These are phyloP conservation scores for Pugionium dolabratum DNA, from an alignment of 345 rosid genomes.

Conservation along the genomic window DNA sequence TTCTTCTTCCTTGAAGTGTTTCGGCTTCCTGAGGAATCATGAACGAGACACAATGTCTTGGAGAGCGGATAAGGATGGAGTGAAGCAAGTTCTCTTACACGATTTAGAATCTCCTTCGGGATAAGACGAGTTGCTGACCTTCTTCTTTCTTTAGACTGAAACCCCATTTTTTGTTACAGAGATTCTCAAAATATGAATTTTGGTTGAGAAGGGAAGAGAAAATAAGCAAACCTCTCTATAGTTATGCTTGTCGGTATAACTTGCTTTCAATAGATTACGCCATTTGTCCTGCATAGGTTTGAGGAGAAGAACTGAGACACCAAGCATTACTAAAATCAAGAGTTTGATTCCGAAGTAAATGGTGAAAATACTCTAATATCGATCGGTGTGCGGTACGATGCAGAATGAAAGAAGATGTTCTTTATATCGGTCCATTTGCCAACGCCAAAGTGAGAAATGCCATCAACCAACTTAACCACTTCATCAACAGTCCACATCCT, in stretches of 20 bases:
- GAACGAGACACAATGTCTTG: conserved; percentile 8
- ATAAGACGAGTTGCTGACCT: conserved; percentile 47
- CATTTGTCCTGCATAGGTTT: conserved; percentile 72
- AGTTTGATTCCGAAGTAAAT: conserved; percentile 3
- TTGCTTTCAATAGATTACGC: conserved; percentile 85
- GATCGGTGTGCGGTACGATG: conserved; percentile 74
- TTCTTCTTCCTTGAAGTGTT: conserved; percentile 38
- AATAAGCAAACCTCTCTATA: conserved; percentile 54
- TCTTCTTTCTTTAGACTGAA: conserved; percentile 55
- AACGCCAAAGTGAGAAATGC: conserved; percentile 79
- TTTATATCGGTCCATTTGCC: conserved; percentile 95
- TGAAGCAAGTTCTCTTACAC: conserved; percentile 66
- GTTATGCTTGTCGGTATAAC: conserved; percentile 44
- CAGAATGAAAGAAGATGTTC: conserved; percentile 59
- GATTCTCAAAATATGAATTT: neutral
- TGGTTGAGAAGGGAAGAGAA: conserved; percentile 1
- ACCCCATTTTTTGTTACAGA: conserved; percentile 2
- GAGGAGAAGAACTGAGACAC: conserved; percentile 26
- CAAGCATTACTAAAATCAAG: neutral
- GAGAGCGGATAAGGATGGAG: conserved; percentile 65
- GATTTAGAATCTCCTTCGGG: conserved; percentile 59
- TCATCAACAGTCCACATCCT: conserved; percentile 82
- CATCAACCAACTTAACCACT: conserved; percentile 79
- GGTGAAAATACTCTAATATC: conserved; percentile 79
- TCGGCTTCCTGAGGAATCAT: conserved; percentile 39